Base-by-base conservation (phyloP, 2,329 filamentous ascomycete species). In the Clonostachys chloroleuca region DNA sequence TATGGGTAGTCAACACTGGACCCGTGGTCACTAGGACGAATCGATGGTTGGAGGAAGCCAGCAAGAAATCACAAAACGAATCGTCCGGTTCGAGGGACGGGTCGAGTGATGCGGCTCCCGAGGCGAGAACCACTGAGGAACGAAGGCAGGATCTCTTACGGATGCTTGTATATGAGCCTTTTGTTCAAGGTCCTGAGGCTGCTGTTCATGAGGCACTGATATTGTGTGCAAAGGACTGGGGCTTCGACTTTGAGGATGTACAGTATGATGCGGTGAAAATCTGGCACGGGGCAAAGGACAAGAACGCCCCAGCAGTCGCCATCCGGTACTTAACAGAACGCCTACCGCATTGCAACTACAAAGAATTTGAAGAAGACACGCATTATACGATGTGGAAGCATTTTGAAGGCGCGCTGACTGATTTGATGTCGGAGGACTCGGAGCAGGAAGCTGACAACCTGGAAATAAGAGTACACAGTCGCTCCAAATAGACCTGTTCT, bases 281-380 rank as follows among this genome's bases (percentile, higher is more conserved):
- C 6, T 68, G 64, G 60, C 62, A 69, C 43, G 65, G 66, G 2
- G 51, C 48, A 2, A 50, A 57, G 16, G 65, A 68, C 33, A 45
- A 20, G 12, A 63, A 67, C 37, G 57, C 59, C 2, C 65, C 64
- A 2, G 55, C 66, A 10, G 48, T 47, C 17, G 59, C 62, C 56
- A 58, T 67, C 5, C 57, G 64, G n/a, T 68, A 64, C 44, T 60
- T 70, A 56, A 62, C 64, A 1, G 54, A 65, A 24, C 53, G 54
- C 12, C 43, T 73, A 33, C 65, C 63, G 3, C 54, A 68, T 34
- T 55, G 55, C 5, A 51, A 50, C 4, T 49, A 71, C 10, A 51
- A 52, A 3, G 66, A 68, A 49, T 66, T 60, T 37, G 55, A 59
- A 13, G 62, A 67, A n/a, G 36, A 39, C 36, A 39, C 36, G 12